Percentiles rank a stretch among this genome's conserved stretches.
Conservation (phyloP, 345 rosid species). For the Camelina sativa region DNA sequence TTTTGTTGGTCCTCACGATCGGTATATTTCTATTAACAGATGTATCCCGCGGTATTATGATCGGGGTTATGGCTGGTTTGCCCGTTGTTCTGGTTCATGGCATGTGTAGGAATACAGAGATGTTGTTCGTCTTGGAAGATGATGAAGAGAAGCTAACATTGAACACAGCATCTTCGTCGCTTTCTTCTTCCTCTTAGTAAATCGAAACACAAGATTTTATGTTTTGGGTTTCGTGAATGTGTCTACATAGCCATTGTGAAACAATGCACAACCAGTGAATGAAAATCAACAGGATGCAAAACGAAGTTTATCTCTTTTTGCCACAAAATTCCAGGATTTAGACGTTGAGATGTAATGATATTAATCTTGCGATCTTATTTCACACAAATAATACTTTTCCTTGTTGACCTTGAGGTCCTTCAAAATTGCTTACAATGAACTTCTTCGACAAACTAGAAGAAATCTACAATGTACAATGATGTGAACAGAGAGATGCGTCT, state of each 20-base stretch:
- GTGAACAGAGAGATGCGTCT: no score
- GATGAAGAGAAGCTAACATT: constrained; percentile 43
- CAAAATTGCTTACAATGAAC: no score
- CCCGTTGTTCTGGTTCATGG: constrained; percentile 56
- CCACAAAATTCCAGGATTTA: no score
- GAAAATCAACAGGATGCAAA: no score
- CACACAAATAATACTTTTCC: no score
- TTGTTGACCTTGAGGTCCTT: no score
- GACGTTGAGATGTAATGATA: no score
- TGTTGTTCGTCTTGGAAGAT: constrained; percentile 45
- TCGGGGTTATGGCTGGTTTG: constrained; percentile 50
- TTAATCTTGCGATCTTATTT: no score
- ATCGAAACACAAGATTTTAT: not conserved
- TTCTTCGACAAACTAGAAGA: no score
- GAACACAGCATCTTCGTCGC: constrained; percentile 11
- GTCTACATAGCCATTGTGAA: constrained; percentile 2
- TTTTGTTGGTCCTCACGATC: constrained; percentile 49
- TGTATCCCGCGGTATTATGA: constrained; percentile 46
- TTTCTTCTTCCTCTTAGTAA: constrained; percentile 33
- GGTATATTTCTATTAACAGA: constrained; percentile 48
- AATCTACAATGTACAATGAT: no score
- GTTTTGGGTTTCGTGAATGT: constrained; percentile 4
- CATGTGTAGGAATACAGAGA: constrained; percentile 49
- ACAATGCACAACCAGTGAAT: no score
- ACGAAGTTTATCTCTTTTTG: no score